Evolutionary conservation across 2,329 filamentous ascomycete species (phyloP).

Genomic region (Aspergillus sp.): DNA sequence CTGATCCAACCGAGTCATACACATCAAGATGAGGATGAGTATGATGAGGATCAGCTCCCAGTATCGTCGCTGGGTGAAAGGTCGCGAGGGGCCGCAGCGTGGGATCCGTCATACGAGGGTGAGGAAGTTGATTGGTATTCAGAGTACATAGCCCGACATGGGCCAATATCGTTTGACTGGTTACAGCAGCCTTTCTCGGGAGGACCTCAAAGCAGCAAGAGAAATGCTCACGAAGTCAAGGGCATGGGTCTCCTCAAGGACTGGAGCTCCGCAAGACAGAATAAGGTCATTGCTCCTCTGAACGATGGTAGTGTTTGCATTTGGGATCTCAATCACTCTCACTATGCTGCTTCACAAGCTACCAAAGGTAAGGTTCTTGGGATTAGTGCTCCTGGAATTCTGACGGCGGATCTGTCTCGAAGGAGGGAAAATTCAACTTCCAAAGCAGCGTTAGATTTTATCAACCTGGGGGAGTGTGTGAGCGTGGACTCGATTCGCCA

Average conservation of each 20-base stretch:
- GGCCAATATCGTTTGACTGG: constrained; percentile 71
- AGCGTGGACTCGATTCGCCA: constrained; percentile 66
- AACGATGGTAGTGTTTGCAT: constrained; percentile 85
- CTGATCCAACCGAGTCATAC: constrained; percentile 26
- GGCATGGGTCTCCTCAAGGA: constrained; percentile 66
- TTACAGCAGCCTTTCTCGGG: constrained; percentile 55
- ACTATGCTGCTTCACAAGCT: constrained; percentile 20
- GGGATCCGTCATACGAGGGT: constrained; percentile 71
- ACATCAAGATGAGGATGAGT: not conserved
- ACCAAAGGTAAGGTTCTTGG: constrained; percentile 57
- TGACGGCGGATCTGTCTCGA: constrained; percentile 67
- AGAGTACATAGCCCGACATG: constrained; percentile 81
- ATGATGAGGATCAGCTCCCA: constrained; percentile 3
- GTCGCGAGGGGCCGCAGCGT: constrained; percentile 54
- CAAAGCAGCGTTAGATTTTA: constrained; percentile 28
- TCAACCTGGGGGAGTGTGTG: constrained; percentile 70
- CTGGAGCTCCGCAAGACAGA: constrained; percentile 46
- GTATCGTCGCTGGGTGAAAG: constrained; percentile 20
- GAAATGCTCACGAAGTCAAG: constrained; percentile 57
- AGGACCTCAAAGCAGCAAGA: constrained; percentile 31
- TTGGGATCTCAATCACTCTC: constrained; percentile 64
- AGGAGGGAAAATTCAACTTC: constrained; percentile 35
- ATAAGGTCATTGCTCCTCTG: constrained; percentile 68
- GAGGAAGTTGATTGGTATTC: constrained; percentile 80
- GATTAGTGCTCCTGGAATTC: constrained; percentile 61